Evolutionary conservation across 257 asterid species (phyloP).

Genomic region (Primulina eburnea): DNA sequence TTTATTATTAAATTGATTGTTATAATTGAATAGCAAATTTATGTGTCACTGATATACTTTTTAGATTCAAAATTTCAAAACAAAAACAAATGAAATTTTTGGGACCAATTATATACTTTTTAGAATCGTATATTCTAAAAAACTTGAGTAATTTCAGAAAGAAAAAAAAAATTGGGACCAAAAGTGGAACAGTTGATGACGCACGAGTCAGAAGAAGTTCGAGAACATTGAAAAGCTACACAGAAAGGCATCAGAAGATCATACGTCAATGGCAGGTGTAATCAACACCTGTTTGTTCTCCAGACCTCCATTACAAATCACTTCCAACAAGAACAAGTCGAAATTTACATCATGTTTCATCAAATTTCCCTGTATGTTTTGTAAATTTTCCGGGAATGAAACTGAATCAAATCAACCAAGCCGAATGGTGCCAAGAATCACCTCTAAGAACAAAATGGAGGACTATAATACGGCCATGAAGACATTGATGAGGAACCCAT

Average conservation of each 20-base stretch:
- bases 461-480: slow-evolving; percentile 79
- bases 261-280: neutral
- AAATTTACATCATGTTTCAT: neutral
- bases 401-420: slow-evolving; percentile 24
- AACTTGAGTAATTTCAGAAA: no score
- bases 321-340: neutral
- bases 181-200: no score
- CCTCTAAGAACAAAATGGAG: slow-evolving; percentile 50
- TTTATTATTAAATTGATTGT: no score
- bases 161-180: no score
- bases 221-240: neutral
- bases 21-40: no score
- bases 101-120: no score
- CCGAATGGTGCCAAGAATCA: slow-evolving; percentile 22
- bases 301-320: neutral
- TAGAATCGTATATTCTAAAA: no score
- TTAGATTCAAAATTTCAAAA: no score
- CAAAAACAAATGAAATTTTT: no score
- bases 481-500: slow-evolving; percentile 92
- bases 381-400: slow-evolving; percentile 47
- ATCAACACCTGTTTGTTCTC: neutral
- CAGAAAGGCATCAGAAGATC: no score
- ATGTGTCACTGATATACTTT: no score
- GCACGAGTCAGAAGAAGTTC: neutral
- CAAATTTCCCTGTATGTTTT: slow-evolving; percentile 34